A percentile compares a stretch with the other conserved stretches of the same genome.
Conservation (phyloP, 805 yeast species). For the Kluyveromyces nonfermentans region DNA sequence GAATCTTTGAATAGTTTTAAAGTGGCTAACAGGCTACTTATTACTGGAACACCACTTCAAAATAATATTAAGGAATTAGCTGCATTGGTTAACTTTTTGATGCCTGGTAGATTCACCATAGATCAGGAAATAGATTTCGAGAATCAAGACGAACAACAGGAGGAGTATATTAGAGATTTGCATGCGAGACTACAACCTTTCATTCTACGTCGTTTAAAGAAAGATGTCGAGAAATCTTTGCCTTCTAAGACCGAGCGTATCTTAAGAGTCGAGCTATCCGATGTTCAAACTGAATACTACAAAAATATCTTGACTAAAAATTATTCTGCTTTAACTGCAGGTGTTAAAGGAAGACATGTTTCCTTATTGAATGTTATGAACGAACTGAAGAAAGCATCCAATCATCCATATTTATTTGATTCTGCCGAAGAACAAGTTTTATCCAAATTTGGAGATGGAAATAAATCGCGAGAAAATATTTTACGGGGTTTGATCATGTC, state of each 20-base stretch:
- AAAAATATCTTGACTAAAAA: conserved; percentile 88
- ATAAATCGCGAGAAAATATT: conserved; percentile 62
- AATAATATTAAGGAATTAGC: conserved; percentile 93
- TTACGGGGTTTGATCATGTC: conserved; percentile 92
- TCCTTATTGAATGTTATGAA: conserved; percentile 87
- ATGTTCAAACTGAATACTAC: conserved; percentile 89
- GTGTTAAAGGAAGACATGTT: conserved; percentile 66
- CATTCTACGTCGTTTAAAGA: conserved; percentile 85
- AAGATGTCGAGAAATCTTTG: conserved; percentile 93
- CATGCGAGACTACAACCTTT: conserved; percentile 85
- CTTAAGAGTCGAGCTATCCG: conserved; percentile 88
- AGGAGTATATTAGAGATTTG: conserved; percentile 74
- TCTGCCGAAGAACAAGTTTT: conserved; percentile 81
- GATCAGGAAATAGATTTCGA: conserved; percentile 96
- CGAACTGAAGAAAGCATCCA: conserved; percentile 92
- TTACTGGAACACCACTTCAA: conserved; percentile 97
- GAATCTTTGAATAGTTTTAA: conserved; percentile 79
- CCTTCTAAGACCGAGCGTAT: conserved; percentile 96
- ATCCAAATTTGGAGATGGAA: conserved; percentile 49
- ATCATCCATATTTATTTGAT: conserved; percentile 93
- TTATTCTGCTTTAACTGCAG: conserved; percentile 83
- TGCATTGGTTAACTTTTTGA: conserved; percentile 85
- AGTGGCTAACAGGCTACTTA: conserved; percentile 73
- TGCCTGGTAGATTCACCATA: conserved; percentile 88
- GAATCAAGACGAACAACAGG: conserved; percentile 78